Conservation (phyloP, 192 early-diverging fungal genomes). For the Entomortierella beljakovae region DNA sequence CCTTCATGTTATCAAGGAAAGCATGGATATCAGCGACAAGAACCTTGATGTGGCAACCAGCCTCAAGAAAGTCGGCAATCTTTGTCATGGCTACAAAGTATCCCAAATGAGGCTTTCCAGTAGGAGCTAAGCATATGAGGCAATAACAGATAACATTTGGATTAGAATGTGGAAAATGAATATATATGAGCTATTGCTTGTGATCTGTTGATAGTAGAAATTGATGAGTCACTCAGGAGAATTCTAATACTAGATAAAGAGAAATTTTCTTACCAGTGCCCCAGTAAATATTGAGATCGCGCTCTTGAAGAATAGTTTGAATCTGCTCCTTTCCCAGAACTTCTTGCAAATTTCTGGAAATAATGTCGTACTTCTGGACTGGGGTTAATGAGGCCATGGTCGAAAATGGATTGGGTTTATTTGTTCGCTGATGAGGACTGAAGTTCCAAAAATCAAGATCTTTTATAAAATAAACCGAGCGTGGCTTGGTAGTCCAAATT, state of each 20-base stretch:
- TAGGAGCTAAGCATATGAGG: conserved; percentile 70
- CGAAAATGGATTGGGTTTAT: not conserved
- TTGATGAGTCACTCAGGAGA: conserved; percentile 13
- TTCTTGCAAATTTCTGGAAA: conserved; percentile 95
- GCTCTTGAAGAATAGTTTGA: conserved; percentile 83
- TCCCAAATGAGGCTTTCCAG: conserved; percentile 95
- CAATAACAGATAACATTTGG: not conserved
- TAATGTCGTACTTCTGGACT: conserved; percentile 83
- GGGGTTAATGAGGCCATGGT: conserved; percentile 57
- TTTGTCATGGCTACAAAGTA: conserved; percentile 99
- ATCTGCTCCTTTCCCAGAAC: conserved; percentile 91
- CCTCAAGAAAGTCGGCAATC: conserved; percentile 95
- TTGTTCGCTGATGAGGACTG: not conserved
- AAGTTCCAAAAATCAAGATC: no score
- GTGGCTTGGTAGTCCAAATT: no score
- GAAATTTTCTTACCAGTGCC: conserved; percentile 70
- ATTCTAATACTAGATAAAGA: not conserved
- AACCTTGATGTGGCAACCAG: conserved; percentile 86
- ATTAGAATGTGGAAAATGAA: not conserved
- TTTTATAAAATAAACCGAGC: no score
- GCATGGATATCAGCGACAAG: conserved; percentile 97
- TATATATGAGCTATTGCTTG: not conserved
- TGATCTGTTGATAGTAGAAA: not conserved
- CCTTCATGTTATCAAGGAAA: conserved; percentile 98
- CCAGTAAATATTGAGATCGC: conserved; percentile 97